Percentiles rank a stretch among this genome's conserved stretches.
Evolutionary conservation across 768 basidiomycete genomes (phyloP).

Genomic region (Lactarius hengduanensis): DNA sequence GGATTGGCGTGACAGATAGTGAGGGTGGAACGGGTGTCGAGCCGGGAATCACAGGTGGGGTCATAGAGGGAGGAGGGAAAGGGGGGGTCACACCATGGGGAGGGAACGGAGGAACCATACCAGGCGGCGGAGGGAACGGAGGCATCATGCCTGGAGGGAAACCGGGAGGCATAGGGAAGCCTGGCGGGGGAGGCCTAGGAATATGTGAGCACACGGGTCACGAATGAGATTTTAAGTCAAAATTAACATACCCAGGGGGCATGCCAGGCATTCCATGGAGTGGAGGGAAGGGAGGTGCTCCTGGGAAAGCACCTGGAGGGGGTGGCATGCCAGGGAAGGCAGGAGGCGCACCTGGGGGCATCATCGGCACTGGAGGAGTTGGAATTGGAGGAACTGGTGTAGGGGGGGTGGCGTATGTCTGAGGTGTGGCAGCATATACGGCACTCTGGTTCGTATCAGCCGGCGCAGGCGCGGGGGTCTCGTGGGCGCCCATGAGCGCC

Average conservation of each 20-base stretch:
- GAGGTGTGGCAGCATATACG: conserved; percentile 74
- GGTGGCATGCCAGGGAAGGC: conserved; percentile 47
- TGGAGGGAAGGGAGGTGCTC: conserved; percentile 38
- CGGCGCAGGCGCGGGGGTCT: conserved; percentile 39
- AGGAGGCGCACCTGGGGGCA: conserved; percentile 44
- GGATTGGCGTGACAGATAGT: conserved; percentile 31
- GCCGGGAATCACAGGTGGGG: conserved; percentile 34
- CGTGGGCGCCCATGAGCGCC: conserved; percentile 77
- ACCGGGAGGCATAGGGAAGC: conserved; percentile 36
- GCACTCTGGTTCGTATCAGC: conserved; percentile 48
- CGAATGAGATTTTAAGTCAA: conserved; percentile 35
- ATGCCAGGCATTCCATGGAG: conserved; percentile 37
- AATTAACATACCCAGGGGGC: conserved; percentile 40
- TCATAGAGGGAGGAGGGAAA: conserved; percentile 32
- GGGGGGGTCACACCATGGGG: conserved; percentile 36
- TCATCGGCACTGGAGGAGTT: conserved; percentile 37
- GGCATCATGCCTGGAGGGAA: conserved; percentile 35
- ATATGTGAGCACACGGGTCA: conserved; percentile 38
- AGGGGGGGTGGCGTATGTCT: conserved; percentile 57
- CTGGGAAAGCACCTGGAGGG: conserved; percentile 42
- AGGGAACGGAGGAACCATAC: conserved; percentile 28
- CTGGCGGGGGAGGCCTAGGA: conserved; percentile 35
- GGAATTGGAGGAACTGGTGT: conserved; percentile 35
- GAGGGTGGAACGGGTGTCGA: conserved; percentile 33
- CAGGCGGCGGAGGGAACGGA: conserved; percentile 31